Evolutionary conservation across 768 basidiomycete genomes (phyloP), one percentile per base, ranked within the genome.

Genomic region (Termitomyces sp.): DNA sequence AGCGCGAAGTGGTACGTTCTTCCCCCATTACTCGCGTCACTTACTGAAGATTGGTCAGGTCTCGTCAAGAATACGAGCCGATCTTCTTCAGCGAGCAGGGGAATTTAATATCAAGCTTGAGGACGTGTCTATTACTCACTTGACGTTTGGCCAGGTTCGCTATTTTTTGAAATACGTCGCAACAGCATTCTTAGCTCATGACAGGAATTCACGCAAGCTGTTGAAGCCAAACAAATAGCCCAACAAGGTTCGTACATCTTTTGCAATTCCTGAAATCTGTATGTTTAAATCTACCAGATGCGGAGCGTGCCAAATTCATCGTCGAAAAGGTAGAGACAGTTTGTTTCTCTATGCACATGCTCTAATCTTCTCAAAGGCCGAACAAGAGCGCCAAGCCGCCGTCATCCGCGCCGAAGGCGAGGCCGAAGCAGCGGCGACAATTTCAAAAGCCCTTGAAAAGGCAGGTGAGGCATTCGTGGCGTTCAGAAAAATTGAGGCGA

Each of bases 181-280:
- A 33, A 26, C 1, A 26, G 26, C 36, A 13, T 48, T 55, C 56
- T 63, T 8, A 56, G 44, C 40, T 43, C 50, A 44, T 3, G 33
- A 18, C 62, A 93, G 91, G 92, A 93, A 84, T 93, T 94, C 70
- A 93, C 93, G 6, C 87, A 90, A 87, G 97, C 97, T n/a, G 97
- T 99, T 9, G 97, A 99, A 76, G 96, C 96, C 43, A 99, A 99
- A 74, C 97, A 98, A 74, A 98, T 99, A 71, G 97, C 97, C 10
- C 97, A 99, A 72, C 97, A 99, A 83, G 92, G 92, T 93, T 66
- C 50, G 77, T 63, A 4, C n/a, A 7, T 23, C 32, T 51, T 51
- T 23, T 33, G 43, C 33, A 20, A 8, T 7, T 16, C 30, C 36
- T 16, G 28, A 16, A 47, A 23, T 32, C 61, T 63, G 52, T 61